phyloP scores from a whole-genome alignment of 2,329 filamentous ascomycete species.

The Immersiporthe knoxdaviesiana region DNA sequence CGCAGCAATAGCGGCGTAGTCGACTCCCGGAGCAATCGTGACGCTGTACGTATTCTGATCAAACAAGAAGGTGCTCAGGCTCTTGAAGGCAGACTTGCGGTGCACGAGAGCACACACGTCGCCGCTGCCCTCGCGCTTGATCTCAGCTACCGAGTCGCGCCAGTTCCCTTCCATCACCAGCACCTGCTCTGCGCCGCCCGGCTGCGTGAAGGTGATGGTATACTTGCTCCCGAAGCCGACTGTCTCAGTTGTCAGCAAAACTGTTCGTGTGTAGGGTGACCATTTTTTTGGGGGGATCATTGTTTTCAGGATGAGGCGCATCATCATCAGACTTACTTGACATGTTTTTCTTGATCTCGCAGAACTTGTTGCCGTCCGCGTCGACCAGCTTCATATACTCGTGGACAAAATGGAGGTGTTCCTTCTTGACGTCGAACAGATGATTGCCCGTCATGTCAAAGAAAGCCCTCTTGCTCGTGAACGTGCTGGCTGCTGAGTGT shows the following conservation, averaged over 20 bases:
- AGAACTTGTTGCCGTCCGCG: constrained; percentile 48
- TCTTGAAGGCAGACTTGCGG: constrained; percentile 55
- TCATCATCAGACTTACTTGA: constrained; percentile 45
- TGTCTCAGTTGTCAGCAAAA: constrained; percentile 34
- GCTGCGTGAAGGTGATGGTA: constrained; percentile 54
- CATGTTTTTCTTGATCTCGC: constrained; percentile 60
- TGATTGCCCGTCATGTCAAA: constrained; percentile 55
- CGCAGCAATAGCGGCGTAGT: constrained; percentile 67
- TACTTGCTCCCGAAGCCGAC: constrained; percentile 56
- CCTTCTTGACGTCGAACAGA: constrained; percentile 62
- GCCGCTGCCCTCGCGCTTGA: constrained; percentile 55
- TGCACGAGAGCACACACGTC: constrained; percentile 61
- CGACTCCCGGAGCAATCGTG: constrained; percentile 65
- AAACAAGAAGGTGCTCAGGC: constrained; percentile 59
- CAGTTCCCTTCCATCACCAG: constrained; percentile 65
- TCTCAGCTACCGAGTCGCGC: constrained; percentile 60
- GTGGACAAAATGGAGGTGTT: constrained; percentile 51
- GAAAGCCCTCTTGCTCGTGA: constrained; percentile 60
- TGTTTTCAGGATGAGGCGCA: too few species aligned
- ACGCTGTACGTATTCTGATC: constrained; percentile 69
- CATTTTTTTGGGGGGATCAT: too few species aligned
- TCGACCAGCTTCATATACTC: constrained; percentile 55
- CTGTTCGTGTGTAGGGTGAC: too few species aligned
- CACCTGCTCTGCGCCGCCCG: constrained; percentile 50
- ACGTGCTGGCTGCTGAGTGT: constrained; percentile 31